Conservation (phyloP, 2,329 filamentous ascomycete species). For the Penicillium sp. region DNA sequence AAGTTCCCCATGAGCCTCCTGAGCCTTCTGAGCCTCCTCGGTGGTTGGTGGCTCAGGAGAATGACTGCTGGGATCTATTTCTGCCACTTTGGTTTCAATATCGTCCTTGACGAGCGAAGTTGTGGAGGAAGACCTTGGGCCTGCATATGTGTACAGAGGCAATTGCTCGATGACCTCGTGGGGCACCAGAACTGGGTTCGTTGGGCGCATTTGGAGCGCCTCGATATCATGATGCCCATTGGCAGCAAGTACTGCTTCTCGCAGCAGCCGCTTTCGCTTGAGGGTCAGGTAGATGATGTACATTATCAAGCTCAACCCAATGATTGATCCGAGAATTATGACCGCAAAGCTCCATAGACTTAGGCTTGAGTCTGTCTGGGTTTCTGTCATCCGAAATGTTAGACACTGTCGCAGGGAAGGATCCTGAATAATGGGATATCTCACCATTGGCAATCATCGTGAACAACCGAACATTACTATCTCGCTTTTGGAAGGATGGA, state of each 20-base stretch:
- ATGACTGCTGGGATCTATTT: conserved; percentile 10
- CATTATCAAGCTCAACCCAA: conserved; percentile 69
- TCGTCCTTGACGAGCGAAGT: conserved; percentile 13
- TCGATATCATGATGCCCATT: conserved; percentile 76
- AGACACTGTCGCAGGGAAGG: conserved; percentile 46
- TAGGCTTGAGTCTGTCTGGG: conserved; percentile 57
- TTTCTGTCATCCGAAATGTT: conserved; percentile 44
- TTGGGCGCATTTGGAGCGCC: conserved; percentile 67
- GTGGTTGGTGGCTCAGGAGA: neutral
- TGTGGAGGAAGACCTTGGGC: conserved; percentile 33
- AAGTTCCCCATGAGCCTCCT: neutral
- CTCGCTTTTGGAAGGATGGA: conserved; percentile 23
- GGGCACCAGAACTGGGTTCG: conserved; percentile 81
- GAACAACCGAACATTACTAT: conserved; percentile 51
- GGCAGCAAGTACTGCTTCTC: conserved; percentile 41
- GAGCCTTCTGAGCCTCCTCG: no score
- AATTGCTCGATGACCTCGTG: conserved; percentile 72
- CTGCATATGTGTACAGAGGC: conserved; percentile 76
- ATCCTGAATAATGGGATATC: conserved; percentile 8
- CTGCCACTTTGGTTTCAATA: conserved; percentile 6
- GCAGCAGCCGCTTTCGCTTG: conserved; percentile 70
- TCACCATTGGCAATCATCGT: conserved; percentile 56
- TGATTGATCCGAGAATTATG: conserved; percentile 79
- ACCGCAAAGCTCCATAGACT: conserved; percentile 82
- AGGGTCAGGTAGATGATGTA: conserved; percentile 75